These are phyloP conservation scores for Penicillium egyptiacum DNA, from an alignment of 495 filamentous ascomycete species.

Conservation along the genomic window DNA sequence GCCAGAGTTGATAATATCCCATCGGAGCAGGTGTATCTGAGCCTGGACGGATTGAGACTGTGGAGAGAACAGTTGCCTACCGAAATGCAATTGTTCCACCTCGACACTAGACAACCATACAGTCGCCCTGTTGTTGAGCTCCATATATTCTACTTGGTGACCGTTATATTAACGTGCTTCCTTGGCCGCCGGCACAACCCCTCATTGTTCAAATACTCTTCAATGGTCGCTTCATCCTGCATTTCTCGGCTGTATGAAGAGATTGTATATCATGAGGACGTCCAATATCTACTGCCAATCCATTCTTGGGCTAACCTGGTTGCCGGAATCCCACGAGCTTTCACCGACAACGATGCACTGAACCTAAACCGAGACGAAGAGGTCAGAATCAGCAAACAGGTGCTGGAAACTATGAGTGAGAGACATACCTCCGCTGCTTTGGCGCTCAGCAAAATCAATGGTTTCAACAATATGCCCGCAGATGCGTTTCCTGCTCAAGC, in stretches of 20 bases:
- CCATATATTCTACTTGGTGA: conserved; percentile 19
- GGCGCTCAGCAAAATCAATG: neutral
- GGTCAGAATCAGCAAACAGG: conserved; percentile 6
- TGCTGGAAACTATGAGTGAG: conserved; percentile 15
- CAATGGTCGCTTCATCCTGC: conserved; percentile 21
- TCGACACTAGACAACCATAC: conserved; percentile 5
- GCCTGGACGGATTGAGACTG: neutral
- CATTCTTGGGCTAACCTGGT: conserved; percentile 17
- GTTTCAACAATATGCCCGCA: neutral
- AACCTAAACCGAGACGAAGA: conserved; percentile 8
- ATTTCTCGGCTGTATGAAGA: conserved; percentile 22
- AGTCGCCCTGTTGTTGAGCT: conserved; percentile 12
- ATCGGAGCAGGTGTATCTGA: conserved; percentile 1
- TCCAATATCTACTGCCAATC: conserved; percentile 12
- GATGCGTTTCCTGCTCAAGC: conserved; percentile 3
- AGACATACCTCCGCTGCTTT: conserved; percentile 12
- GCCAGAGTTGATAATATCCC: neutral
- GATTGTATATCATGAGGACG: conserved; percentile 18
- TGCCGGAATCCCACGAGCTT: conserved; percentile 20
- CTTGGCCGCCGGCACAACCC: conserved; percentile 14
- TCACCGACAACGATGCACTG: conserved; percentile 10
- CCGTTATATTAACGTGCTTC: conserved; percentile 19
- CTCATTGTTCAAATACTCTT: conserved; percentile 16
- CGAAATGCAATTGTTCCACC: conserved; percentile 8
- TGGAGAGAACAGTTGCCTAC: conserved; percentile 10